A percentile compares a stretch with the other conserved stretches of the same genome.
Evolutionary conservation across 495 filamentous ascomycete genomes (phyloP).

Genomic region (Talaromyces wortmannii): DNA sequence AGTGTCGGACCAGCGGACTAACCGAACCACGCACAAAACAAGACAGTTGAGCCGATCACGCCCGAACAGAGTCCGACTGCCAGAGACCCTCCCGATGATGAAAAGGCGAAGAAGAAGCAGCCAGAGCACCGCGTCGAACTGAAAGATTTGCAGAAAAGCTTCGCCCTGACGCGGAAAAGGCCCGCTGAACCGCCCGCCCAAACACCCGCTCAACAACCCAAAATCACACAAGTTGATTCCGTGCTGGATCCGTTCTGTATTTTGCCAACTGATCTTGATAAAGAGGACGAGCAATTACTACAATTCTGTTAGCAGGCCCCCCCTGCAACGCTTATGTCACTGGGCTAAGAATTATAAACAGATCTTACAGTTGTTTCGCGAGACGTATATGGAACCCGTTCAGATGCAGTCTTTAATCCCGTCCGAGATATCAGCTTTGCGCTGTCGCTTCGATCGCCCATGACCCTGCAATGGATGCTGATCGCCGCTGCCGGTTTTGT

Average conservation of each 20-base stretch:
- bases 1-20: background rate
- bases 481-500: slow-evolving; percentile 2
- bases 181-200: background rate
- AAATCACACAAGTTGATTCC: background rate
- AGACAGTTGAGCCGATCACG: too few species aligned
- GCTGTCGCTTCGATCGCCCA: background rate
- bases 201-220: background rate
- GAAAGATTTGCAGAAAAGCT: background rate
- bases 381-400: background rate
- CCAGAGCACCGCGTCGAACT: background rate
- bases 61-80: too few species aligned
- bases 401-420: background rate
- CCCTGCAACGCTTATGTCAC: background rate
- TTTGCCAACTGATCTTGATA: background rate
- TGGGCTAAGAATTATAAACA: background rate
- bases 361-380: background rate
- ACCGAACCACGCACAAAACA: background rate
- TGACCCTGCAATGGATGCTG: slow-evolving; percentile 1
- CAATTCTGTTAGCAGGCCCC: background rate
- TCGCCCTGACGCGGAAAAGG: background rate
- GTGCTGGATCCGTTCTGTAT: background rate
- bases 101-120: background rate
- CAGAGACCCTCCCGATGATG: background rate
- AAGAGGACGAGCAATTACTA: background rate
- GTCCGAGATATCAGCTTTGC: slow-evolving; percentile 2